Percentiles rank a stretch among this genome's conserved stretches.
phyloP scores from a whole-genome alignment of 2,329 filamentous ascomycete genomes.

The Xylaria sp. region DNA sequence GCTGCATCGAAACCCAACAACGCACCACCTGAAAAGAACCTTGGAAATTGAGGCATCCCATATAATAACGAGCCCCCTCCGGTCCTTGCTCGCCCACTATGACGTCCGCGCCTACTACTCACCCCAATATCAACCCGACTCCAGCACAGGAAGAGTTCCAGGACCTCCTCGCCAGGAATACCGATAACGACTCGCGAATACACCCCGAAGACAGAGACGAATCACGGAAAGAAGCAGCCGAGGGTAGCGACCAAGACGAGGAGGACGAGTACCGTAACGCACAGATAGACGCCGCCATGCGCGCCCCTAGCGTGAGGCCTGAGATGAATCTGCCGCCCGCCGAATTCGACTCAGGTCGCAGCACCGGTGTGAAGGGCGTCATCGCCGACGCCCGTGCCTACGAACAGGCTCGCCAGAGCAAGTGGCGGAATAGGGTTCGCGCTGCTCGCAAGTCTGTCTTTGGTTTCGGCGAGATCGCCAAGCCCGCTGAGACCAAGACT shows the following conservation, averaged over 20 bases:
- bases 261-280: slow-evolving; percentile 56
- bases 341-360: slow-evolving; percentile 67
- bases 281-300: slow-evolving; percentile 66
- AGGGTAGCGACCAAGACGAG: slow-evolving; percentile 56
- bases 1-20: slow-evolving; percentile 4
- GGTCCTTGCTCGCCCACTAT: slow-evolving; percentile 42
- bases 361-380: slow-evolving; percentile 84
- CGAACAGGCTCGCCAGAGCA: slow-evolving; percentile 64
- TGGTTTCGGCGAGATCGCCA: slow-evolving; percentile 44
- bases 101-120: slow-evolving; percentile 41
- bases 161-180: slow-evolving; percentile 61
- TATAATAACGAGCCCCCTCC: slow-evolving; percentile 22
- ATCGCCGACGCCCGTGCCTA: slow-evolving; percentile 82
- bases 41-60: slow-evolving; percentile 3
- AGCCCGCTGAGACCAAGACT: slow-evolving; percentile 37
- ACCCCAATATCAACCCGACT: slow-evolving; percentile 45
- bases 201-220: slow-evolving; percentile 65
- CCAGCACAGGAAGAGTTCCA: slow-evolving; percentile 70
- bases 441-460: slow-evolving; percentile 60
- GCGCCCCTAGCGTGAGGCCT: slow-evolving; percentile 57
- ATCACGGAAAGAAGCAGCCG: slow-evolving; percentile 43
- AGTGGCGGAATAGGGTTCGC: slow-evolving; percentile 56
- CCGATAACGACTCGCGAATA: slow-evolving; percentile 43
- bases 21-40: slow-evolving; percentile 9
- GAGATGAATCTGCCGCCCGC: slow-evolving; percentile 64